A percentile compares a stretch with the other conserved stretches of the same genome.
Conservation (phyloP, 768 basidiomycete genomes). For the Strobilomyces echinocephalus region DNA sequence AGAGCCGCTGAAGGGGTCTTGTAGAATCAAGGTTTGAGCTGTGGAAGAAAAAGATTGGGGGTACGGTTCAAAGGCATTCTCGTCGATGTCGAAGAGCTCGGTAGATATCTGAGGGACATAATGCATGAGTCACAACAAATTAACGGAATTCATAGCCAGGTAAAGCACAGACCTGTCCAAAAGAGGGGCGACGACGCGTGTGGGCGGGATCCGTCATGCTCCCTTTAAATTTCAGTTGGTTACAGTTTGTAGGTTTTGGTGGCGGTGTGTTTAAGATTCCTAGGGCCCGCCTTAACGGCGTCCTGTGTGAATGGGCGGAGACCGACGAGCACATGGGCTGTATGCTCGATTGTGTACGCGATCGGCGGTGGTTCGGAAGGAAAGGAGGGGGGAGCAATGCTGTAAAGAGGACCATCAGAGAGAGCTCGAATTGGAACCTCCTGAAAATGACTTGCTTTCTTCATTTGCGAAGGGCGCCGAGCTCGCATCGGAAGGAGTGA, state of each 20-base stretch:
- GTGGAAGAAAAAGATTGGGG: conserved; percentile 35
- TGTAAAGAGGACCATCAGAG: conserved; percentile 26
- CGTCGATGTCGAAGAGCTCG: conserved; percentile 72
- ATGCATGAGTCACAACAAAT: conserved; percentile 15
- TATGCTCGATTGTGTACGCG: conserved; percentile 53
- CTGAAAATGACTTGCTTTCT: conserved; percentile 39
- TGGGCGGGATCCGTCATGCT: conserved; percentile 69
- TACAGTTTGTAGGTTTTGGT: conserved; percentile 52
- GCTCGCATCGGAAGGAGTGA: conserved; percentile 45
- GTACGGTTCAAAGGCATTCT: conserved; percentile 57
- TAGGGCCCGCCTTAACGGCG: conserved; percentile 33
- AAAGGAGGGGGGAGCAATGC: conserved; percentile 58
- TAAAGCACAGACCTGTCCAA: conserved; percentile 36
- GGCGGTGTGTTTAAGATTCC: conserved; percentile 53
- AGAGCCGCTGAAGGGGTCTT: conserved; percentile 41
- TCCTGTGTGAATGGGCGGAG: conserved; percentile 26
- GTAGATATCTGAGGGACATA: conserved; percentile 35
- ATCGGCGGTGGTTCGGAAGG: conserved; percentile 49
- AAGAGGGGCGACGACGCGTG: conserved; percentile 37
- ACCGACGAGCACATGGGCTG: conserved; percentile 33
- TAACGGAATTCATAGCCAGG: conserved; percentile 5
- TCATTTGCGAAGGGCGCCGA: conserved; percentile 44
- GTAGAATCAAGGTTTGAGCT: conserved; percentile 33
- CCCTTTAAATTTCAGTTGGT: conserved; percentile 61
- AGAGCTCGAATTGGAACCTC: conserved; percentile 12